Base-by-base conservation (phyloP, 2,329 filamentous ascomycete species). In the Colletotrichum aenigma region DNA sequence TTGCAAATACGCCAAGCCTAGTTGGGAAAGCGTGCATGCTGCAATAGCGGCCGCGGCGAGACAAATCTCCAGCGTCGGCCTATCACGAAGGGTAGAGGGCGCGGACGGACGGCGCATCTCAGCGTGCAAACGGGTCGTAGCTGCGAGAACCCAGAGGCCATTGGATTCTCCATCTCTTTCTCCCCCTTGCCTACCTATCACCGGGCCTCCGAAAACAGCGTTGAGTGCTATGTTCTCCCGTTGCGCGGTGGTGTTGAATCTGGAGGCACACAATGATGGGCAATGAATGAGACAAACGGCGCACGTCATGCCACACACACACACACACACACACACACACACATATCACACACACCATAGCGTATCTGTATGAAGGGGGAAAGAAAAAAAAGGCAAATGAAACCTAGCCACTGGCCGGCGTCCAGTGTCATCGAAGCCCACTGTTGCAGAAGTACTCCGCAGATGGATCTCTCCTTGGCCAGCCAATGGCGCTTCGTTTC, bases 121-220 rank as follows among this genome's bases (percentile, higher is more conserved):
- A n/a, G 56, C 26, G 36, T 43, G 21, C 61, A 65, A 30, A 48
- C 30, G 32, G 60, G 30, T 18, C 34, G 61, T 48, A 48, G 43
- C n/a, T 21, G 10, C 43, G 43, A 48, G n/a, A 48, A 21, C n/a
- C 43, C 30, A 26, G 30, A 30, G 26, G 18, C 18, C 58, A 61
- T 61, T 58, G 55, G 15, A 18, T 15, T 38, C 36, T 38, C n/a
- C 43, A 62, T 60, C 48, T 24, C 12, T 65, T 34, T 16, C 48
- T 30, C 24, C 58, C 43, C 71, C 71, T 74, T 74, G 38, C 38
- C 71, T 65, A 66, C 38, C 71, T 65, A 66, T 58, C 43, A 48
- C 32, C 58, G 58, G 66, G n/a, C 28, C 43, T 43, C 58, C 38
- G 56, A 70, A 28, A 32, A 30, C 36, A 69, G 55, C 9, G n/a